Base-by-base conservation (phyloP, 768 basidiomycete genomes). In the Suillus americanus region DNA sequence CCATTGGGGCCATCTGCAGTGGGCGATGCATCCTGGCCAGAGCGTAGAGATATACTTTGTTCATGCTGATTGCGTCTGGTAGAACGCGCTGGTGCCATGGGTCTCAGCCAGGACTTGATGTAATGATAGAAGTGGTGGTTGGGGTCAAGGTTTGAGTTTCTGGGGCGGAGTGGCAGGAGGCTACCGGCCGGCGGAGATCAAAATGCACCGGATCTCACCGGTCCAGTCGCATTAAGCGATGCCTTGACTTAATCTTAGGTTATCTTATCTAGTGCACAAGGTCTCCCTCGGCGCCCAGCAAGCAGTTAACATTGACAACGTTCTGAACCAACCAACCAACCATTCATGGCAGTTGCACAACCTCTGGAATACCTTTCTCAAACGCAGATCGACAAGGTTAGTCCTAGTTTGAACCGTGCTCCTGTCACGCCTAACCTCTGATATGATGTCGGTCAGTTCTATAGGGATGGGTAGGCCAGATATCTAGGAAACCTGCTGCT, bases 41-140 rank as follows among this genome's bases (percentile, higher is more conserved):
- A 71, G 62, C 73, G 69, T 61, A 73, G 69, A 46, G 73, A 56
- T 54, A 55, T 68, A 56, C 75, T 73, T 55, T 74, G 77, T 60
- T 74, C 77, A 64, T 75, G 79, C 69, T 83, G 82, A 74, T 77
- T 73, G 76, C 83, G 86, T 74, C 84, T 79, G 67, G 82, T 80
- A 75, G 85, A 79, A 78, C 87, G 88, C 74, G 84, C 85, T 80
- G 89, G 89, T 90, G 89, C 89, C 89, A 91, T 91, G 89, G 89
- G 89, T 90, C 89, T 81, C 68, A 69, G 70, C 72, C 75, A 66
- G 72, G 70, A 73, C 71, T 59, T 59, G 57, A 59, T 64, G 65
- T 69, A 64, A 70, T 70, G 65, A 72, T 71, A 70, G 56, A 64
- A 66, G 64, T 66, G 64, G 67, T 66, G 62, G 67, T 68, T 68